Base-by-base conservation (phyloP, 2,329 filamentous ascomycete species). In the Trichoderma simmonsii region DNA sequence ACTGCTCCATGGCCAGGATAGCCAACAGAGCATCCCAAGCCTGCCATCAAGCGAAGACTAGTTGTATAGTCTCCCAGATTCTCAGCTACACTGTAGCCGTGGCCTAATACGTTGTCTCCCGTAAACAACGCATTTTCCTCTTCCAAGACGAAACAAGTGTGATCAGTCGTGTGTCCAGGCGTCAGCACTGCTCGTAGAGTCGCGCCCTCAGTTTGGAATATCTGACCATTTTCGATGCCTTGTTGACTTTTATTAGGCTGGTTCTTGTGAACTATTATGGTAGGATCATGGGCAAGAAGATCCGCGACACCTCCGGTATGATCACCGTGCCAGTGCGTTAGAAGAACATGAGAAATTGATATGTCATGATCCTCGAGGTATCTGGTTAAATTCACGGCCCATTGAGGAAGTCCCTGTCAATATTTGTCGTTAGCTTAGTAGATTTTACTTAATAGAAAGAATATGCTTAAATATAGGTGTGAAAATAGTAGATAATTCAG, bases 291-390 rank as follows among this genome's bases (percentile, higher is more conserved):
- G 3, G 61, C 54, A 3, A 81, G 79, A 0, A 94, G 83, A 76
- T 93, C 88, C 2, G 83, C 79, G 1, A 94, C 85, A 1, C 92
- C 92, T 14, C 88, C 86, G 5, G 90, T 86, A 77, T 95, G 92
- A 77, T 94, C 92, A 56, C 83, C 86, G 76, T 95, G 92, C 91
- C 91, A 93, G 79, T 94, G 92, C 0, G 91, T 93, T 14, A 94
- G 82, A 4, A 94, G 82, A 68, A 85, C 79, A 69, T 85, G 82
- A 0, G 82, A 83, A 0, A 88, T 30, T 14, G 34, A 26, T 15
- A 71, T 18, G 8, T 51, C 39, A 24, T 60, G 32, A 21, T 69
- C 54, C 18, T 69, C 65, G 8, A 69, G 54, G 12, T 56, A 68
- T 9, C 21, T 39, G 12, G 51, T 60, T 3, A 60, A 26, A 15